A percentile compares a stretch with the other conserved stretches of the same genome.
phyloP scores from a whole-genome alignment of 495 filamentous ascomycete genomes.

The Chaetomium cochliodes region DNA sequence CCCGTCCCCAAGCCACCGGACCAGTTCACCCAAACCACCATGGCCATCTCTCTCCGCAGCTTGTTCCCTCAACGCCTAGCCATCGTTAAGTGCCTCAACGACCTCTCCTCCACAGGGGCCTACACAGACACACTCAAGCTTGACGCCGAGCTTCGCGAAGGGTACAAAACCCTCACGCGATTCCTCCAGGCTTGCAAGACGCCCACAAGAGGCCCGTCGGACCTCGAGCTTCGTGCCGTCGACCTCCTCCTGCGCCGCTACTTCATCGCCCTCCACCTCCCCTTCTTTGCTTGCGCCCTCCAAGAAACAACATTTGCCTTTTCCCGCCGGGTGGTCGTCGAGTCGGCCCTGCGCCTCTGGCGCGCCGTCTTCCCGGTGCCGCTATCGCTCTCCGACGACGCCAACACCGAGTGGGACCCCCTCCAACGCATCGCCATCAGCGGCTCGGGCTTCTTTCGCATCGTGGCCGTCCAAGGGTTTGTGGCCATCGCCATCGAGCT shows the following conservation, averaged over 20 bases:
- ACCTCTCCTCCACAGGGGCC: slow-evolving; percentile 32
- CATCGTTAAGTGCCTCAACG: slow-evolving; percentile 50
- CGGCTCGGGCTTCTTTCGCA: slow-evolving; percentile 46
- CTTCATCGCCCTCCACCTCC: slow-evolving; percentile 50
- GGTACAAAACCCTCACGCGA: slow-evolving; percentile 40
- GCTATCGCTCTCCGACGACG: neutral
- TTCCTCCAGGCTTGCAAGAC: slow-evolving; percentile 35
- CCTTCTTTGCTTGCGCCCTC: slow-evolving; percentile 41
- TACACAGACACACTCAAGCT: slow-evolving; percentile 38
- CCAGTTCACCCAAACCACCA: slow-evolving; percentile 46
- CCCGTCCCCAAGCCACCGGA: slow-evolving; percentile 31
- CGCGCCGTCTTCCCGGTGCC: slow-evolving; percentile 37
- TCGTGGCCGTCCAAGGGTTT: slow-evolving; percentile 40
- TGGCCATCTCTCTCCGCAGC: slow-evolving; percentile 46
- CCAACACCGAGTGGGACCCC: neutral
- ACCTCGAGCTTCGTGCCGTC: slow-evolving; percentile 40
- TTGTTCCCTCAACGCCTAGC: slow-evolving; percentile 49
- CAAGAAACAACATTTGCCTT: slow-evolving; percentile 49
- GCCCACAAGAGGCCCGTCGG: slow-evolving; percentile 28
- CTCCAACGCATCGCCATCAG: slow-evolving; percentile 10
- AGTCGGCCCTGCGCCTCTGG: slow-evolving; percentile 54
- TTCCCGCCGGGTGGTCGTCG: slow-evolving; percentile 49
- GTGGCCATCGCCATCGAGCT: slow-evolving; percentile 52
- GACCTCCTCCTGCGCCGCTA: slow-evolving; percentile 50
- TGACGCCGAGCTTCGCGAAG: slow-evolving; percentile 39